These are phyloP conservation scores for Claviceps cyperi DNA, from an alignment of 2,329 filamentous ascomycete species.

Conservation along the genomic window DNA sequence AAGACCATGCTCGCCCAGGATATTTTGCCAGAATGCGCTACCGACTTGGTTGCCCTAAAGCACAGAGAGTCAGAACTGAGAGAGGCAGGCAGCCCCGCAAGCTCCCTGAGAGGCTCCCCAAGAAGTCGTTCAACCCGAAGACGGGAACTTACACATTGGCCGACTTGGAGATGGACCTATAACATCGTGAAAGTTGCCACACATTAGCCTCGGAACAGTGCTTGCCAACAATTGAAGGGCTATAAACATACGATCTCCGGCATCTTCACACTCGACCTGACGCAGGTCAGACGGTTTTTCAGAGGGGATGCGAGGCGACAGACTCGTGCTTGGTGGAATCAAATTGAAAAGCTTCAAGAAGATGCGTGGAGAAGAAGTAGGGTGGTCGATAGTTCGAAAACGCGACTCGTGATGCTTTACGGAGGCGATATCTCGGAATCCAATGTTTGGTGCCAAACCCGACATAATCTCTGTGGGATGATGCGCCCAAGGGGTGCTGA, in stretches of 20 bases:
- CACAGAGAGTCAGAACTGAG: constrained; percentile 12
- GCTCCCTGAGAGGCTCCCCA: not conserved
- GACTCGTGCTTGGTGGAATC: not conserved
- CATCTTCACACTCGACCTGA: constrained; percentile 3
- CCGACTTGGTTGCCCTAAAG: constrained; percentile 97
- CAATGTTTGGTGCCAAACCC: not conserved
- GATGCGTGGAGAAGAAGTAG: not conserved
- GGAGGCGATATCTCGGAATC: not conserved
- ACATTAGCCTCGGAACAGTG: constrained; percentile 9
- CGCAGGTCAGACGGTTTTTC: not conserved
- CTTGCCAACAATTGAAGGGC: not conserved
- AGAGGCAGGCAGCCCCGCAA: too few relatives aligned
- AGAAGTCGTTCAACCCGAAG: not conserved
- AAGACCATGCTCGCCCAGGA: constrained; percentile 85
- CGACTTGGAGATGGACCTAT: constrained; percentile 98
- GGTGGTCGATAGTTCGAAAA: not conserved
- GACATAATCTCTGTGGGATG: not conserved
- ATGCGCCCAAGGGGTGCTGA: constrained; percentile 2
- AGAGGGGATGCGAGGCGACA: not conserved
- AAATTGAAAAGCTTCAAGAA: not conserved
- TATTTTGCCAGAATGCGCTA: constrained; percentile 96
- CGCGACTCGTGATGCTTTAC: not conserved
- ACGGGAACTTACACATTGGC: constrained; percentile 68
- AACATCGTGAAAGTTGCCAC: constrained; percentile 36
- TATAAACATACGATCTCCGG: constrained; percentile 6